Base-by-base conservation (phyloP, 768 basidiomycete species). In the Boletellus ananiceps region DNA sequence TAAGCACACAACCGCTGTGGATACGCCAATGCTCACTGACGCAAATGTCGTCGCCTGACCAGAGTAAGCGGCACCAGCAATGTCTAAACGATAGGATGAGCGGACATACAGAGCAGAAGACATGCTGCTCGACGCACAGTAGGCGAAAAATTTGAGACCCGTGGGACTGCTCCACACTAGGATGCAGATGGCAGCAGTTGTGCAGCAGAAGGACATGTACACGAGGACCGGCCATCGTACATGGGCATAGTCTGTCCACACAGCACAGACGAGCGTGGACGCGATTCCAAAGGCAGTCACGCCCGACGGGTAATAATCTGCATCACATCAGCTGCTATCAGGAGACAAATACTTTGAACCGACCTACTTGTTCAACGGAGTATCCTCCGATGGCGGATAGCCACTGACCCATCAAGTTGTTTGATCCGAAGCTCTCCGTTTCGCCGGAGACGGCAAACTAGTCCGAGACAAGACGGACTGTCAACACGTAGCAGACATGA, bases 31-130 rank as follows among this genome's bases (percentile, higher is more conserved):
- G 41, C 31, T 27, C 16, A 71, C 79, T 46, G 54, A 83, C 77
- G 83, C 82, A 58, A 88, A 88, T 21, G 85, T 89, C 15, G 79
- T 81, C 6, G 85, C 88, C 61, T 88, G 88, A 9, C 86, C 85
- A 0, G 84, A 76, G 59, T 83, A 89, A 6, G 83, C 80, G 14
- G 84, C 82, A 2, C 85, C 84, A 5, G 79, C 76, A 9, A 81
- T 58, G 61, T 81, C 77, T 82, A 46, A 2, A 40, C 6, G 8
- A 0, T 3, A 13, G 41, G 12, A 27, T 56, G 16, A 44, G 44
- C 7, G 18, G 18, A 6, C 3, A 15, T 14, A 23, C 29, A 5
- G 39, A 23, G 41, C 41, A 39, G 1, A 48, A 19, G 13, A 43
- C 13, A 14, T 7, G 12, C 11, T 18, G 14, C n/a, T 36, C 16